Percentiles rank a stretch among this genome's conserved stretches.
These are phyloP conservation scores for Metarhizium robertsii DNA, from an alignment of 2,329 filamentous ascomycete species.

Conservation along the genomic window DNA sequence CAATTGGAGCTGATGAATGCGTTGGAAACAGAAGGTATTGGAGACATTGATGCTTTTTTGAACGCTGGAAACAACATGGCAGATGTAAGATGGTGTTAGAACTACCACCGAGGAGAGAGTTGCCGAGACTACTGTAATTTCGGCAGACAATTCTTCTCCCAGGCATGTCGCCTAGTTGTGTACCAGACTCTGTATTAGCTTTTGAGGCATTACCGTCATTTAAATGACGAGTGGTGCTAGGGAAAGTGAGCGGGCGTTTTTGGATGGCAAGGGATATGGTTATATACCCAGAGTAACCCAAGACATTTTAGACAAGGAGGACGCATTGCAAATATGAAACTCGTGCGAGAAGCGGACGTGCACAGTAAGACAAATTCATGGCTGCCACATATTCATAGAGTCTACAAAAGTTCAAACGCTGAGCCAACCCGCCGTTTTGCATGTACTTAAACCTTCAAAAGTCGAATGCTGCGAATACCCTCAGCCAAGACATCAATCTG, in stretches of 20 bases:
- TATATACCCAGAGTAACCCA: not conserved
- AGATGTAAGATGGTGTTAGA: slow-evolving; percentile 23
- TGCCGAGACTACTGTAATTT: not conserved
- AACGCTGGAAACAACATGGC: slow-evolving; percentile 26
- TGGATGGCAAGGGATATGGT: not conserved
- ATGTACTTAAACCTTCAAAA: not conserved
- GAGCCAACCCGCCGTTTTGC: not conserved
- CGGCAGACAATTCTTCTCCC: not conserved
- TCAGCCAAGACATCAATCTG: not conserved
- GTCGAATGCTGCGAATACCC: not conserved
- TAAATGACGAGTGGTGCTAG: not conserved
- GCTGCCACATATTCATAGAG: not conserved
- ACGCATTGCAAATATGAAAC: not conserved
- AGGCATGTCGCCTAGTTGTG: not conserved
- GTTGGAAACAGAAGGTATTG: slow-evolving; percentile 59
- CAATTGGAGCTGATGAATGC: slow-evolving; percentile 76
- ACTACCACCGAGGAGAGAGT: not conserved
- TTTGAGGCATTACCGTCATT: not conserved
- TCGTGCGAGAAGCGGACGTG: not conserved
- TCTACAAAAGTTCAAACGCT: not conserved
- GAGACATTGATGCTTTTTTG: slow-evolving; percentile 52
- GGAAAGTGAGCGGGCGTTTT: not conserved
- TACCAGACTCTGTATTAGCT: not conserved
- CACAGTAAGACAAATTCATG: not conserved
- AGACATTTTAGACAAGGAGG: not conserved